phyloP scores from a whole-genome alignment of 2,329 filamentous ascomycete genomes.

The Claviceps humidiphila region DNA sequence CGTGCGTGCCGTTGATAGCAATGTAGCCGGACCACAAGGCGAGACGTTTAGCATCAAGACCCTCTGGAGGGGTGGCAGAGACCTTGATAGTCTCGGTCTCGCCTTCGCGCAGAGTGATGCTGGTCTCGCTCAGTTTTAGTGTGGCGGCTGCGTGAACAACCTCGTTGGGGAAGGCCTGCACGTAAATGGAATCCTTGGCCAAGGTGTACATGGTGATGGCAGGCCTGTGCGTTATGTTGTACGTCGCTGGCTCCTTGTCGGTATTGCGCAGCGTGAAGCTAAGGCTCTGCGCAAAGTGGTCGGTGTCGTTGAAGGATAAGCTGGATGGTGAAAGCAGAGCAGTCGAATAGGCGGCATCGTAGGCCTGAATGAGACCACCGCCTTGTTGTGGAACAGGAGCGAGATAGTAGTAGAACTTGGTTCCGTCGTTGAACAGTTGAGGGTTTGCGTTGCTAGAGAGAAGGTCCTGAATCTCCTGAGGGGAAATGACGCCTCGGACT shows the following conservation, averaged over 20 bases:
- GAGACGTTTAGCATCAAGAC: slow-evolving; percentile 4
- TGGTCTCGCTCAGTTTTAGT: slow-evolving; percentile 4
- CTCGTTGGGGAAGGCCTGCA: slow-evolving; percentile 32
- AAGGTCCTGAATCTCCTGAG: slow-evolving; percentile 32
- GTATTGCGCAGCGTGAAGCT: slow-evolving; percentile 45
- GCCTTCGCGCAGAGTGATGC: slow-evolving; percentile 2
- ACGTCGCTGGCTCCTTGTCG: slow-evolving; percentile 33
- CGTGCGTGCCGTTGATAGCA: slow-evolving; percentile 22
- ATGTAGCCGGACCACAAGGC: slow-evolving; percentile 8
- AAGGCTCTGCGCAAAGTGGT: slow-evolving; percentile 34
- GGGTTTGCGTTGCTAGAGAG: slow-evolving; percentile 20
- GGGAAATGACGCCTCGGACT: slow-evolving; percentile 36
- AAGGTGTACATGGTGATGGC: slow-evolving; percentile 40
- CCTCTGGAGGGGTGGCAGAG: slow-evolving; percentile 2
- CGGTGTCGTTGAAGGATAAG: slow-evolving; percentile 51
- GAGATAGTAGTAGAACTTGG: slow-evolving; percentile 22
- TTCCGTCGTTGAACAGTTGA: slow-evolving; percentile 29
- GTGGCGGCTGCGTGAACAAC: slow-evolving; percentile 27
- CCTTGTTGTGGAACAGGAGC: slow-evolving; percentile 49
- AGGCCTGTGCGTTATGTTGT: slow-evolving; percentile 16
- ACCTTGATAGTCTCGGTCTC: slow-evolving; percentile 4
- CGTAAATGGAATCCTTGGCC: slow-evolving; percentile 18
- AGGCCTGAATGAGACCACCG: slow-evolving; percentile 45
- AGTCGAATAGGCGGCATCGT: slow-evolving; percentile 42
- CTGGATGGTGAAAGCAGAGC: slow-evolving; percentile 40